Percentiles rank a stretch among this genome's conserved stretches.
These are phyloP conservation scores for Fusarium nisikadoi DNA, from an alignment of 2,329 filamentous ascomycete genomes.

Conservation along the genomic window DNA sequence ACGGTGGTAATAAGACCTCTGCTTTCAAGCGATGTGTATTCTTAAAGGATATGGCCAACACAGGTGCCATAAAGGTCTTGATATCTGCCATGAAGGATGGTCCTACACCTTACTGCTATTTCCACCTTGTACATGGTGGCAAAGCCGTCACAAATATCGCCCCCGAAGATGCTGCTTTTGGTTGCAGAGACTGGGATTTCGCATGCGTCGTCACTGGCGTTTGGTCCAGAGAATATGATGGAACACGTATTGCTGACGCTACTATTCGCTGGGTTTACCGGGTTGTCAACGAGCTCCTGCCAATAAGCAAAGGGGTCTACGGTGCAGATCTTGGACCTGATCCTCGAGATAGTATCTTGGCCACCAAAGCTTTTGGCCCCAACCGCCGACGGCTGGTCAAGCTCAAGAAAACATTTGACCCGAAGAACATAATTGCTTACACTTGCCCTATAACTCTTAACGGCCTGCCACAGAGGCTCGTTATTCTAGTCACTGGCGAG, in stretches of 20 bases:
- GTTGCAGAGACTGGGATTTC: slow-evolving; percentile 71
- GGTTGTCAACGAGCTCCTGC: slow-evolving; percentile 58
- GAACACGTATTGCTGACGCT: slow-evolving; percentile 51
- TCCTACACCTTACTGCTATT: slow-evolving; percentile 66
- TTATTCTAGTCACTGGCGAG: slow-evolving; percentile 68
- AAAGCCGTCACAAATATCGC: slow-evolving; percentile 59
- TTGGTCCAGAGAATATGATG: slow-evolving; percentile 66
- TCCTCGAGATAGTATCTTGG: slow-evolving; percentile 64
- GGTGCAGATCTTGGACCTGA: slow-evolving; percentile 72
- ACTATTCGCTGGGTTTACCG: slow-evolving; percentile 67
- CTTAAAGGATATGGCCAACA: slow-evolving; percentile 58
- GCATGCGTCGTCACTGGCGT: slow-evolving; percentile 72
- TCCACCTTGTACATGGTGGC: slow-evolving; percentile 71
- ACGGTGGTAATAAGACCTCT: slow-evolving; percentile 67
- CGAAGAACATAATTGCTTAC: slow-evolving; percentile 62
- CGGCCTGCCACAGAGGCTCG: slow-evolving; percentile 54
- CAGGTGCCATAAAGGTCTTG: slow-evolving; percentile 51
- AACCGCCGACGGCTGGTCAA: slow-evolving; percentile 61
- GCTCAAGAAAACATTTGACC: slow-evolving; percentile 63
- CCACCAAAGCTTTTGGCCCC: slow-evolving; percentile 65
- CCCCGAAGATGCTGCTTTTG: slow-evolving; percentile 64
- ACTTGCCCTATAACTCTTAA: slow-evolving; percentile 63
- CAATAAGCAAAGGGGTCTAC: slow-evolving; percentile 64
- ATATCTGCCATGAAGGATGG: slow-evolving; percentile 57
- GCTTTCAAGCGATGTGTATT: slow-evolving; percentile 74